A percentile compares a stretch with the other conserved stretches of the same genome.
Conservation (phyloP, 139 green algal species). For the Bryopsis sp. region DNA sequence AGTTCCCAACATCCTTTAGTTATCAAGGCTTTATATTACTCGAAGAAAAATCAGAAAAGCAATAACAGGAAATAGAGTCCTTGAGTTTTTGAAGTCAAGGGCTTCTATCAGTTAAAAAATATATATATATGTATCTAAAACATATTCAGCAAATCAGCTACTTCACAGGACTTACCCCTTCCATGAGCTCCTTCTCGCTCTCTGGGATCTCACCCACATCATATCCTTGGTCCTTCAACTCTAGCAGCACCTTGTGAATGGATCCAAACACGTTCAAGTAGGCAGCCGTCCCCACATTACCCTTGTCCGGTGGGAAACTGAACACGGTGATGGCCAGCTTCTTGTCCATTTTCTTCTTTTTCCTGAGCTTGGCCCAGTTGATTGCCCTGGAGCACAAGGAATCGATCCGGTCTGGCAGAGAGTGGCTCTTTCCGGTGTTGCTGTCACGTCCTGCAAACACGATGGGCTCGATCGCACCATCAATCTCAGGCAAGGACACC, state of each 20-base stretch:
- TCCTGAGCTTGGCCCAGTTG: slow-evolving; percentile 89
- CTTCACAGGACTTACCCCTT: slow-evolving; percentile 48
- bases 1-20: slow-evolving; percentile 10
- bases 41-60: too few relatives aligned
- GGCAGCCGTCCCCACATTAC: slow-evolving; percentile 96
- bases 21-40: too few relatives aligned
- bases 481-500: slow-evolving; percentile 97
- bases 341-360: slow-evolving; percentile 91
- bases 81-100: too few relatives aligned
- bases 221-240: slow-evolving; percentile 85
- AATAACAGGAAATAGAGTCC: too few relatives aligned
- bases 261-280: slow-evolving; percentile 99
- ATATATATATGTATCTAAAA: too few relatives aligned
- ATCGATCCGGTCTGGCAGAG: slow-evolving; percentile 90
- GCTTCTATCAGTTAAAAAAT: too few relatives aligned
- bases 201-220: slow-evolving; percentile 76
- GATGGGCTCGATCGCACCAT: slow-evolving; percentile 96
- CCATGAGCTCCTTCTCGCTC: slow-evolving; percentile 72
- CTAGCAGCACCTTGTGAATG: slow-evolving; percentile 81
- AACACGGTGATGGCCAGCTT: slow-evolving; percentile 97
- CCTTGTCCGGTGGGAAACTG: slow-evolving; percentile 98
- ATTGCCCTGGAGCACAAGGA: slow-evolving; percentile 76
- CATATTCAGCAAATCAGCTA: too few relatives aligned
- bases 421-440: slow-evolving; percentile 95
- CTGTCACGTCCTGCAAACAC: slow-evolving; percentile 95